A percentile compares a stretch with the other conserved stretches of the same genome.
Evolutionary conservation across 1,284 basidiomycete genomes (phyloP).

Genomic region (Pyrrhoderma lamaoense): DNA sequence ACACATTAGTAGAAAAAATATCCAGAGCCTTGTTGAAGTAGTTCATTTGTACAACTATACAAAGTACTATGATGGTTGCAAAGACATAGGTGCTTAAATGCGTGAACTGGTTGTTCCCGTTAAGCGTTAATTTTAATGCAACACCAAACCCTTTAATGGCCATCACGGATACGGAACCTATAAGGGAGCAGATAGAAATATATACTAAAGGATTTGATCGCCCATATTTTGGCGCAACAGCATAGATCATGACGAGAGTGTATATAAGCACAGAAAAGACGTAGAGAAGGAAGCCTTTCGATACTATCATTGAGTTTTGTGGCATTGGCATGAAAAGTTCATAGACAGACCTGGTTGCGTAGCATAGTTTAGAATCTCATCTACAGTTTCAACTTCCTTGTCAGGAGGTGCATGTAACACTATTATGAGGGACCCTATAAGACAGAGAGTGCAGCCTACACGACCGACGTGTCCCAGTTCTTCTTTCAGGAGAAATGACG

Average conservation of each 20-base stretch:
- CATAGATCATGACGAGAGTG: conserved; percentile 82
- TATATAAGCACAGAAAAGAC: conserved; percentile 81
- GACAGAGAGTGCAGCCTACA: conserved; percentile 86
- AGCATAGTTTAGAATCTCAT: conserved; percentile 89
- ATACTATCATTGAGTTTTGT: conserved; percentile 4
- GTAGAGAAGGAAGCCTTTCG: conserved; percentile 80
- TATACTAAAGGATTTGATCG: conserved; percentile 88
- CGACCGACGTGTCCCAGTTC: conserved; percentile 90
- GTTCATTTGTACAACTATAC: conserved; percentile 96
- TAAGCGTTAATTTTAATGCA: conserved; percentile 90
- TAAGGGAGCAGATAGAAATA: conserved; percentile 87
- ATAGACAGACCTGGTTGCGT: conserved; percentile 70
- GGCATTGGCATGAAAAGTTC: conserved; percentile 9
- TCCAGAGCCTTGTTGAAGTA: conserved; percentile 99
- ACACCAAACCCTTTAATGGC: conserved; percentile 95
- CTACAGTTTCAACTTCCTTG: conserved; percentile 89
- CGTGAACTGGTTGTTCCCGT: conserved; percentile 93
- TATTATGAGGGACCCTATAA: conserved; percentile 91
- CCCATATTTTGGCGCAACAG: conserved; percentile 82
- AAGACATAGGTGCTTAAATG: conserved; percentile 95
- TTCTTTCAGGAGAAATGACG: conserved; percentile 90
- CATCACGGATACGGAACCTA: conserved; percentile 88
- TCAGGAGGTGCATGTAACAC: conserved; percentile 96
- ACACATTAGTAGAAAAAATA: conserved; percentile 97
- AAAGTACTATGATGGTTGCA: conserved; percentile 74